These are phyloP conservation scores for Thecaphora thlaspeos DNA, from an alignment of 1,284 basidiomycete genomes.

Conservation along the genomic window DNA sequence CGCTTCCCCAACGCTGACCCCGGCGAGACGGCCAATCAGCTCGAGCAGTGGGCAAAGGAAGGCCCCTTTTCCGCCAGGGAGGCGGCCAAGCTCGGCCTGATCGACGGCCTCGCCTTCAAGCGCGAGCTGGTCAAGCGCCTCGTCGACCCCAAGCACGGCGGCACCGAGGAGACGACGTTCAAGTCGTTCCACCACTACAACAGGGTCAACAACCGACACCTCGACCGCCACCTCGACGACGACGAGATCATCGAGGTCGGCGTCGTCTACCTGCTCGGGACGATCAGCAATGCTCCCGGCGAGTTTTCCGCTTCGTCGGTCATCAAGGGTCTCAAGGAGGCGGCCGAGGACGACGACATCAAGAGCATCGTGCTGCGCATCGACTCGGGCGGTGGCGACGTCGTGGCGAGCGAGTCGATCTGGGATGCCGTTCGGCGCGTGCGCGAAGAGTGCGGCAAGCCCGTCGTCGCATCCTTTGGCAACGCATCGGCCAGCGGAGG, in stretches of 20 bases:
- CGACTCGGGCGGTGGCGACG: constrained; percentile 60
- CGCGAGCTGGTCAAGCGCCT: constrained; percentile 51
- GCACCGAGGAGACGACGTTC: constrained; percentile 39
- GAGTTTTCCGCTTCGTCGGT: constrained; percentile 55
- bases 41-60: constrained; percentile 49
- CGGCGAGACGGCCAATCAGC: constrained; percentile 41
- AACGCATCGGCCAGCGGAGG: constrained; percentile 59
- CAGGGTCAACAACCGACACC: constrained; percentile 21
- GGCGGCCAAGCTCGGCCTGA: constrained; percentile 55
- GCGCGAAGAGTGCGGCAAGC: constrained; percentile 55
- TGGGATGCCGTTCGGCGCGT: constrained; percentile 59
- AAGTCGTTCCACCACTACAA: constrained; percentile 45
- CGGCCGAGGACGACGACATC: constrained; percentile 58
- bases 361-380: constrained; percentile 59
- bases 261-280: constrained; percentile 59
- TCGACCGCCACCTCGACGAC: constrained; percentile 39
- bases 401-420: constrained; percentile 59
- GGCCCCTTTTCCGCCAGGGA: constrained; percentile 58
- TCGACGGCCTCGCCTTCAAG: constrained; percentile 57
- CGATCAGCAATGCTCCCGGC: constrained; percentile 52
- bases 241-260: constrained; percentile 57
- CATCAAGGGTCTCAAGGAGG: constrained; percentile 59
- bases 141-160: constrained; percentile 32
- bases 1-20: constrained; percentile 37
- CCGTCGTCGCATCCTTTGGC: constrained; percentile 60